Base-by-base conservation (phyloP, 2,329 filamentous ascomycete genomes). In the Chrysoporthe cubensis region DNA sequence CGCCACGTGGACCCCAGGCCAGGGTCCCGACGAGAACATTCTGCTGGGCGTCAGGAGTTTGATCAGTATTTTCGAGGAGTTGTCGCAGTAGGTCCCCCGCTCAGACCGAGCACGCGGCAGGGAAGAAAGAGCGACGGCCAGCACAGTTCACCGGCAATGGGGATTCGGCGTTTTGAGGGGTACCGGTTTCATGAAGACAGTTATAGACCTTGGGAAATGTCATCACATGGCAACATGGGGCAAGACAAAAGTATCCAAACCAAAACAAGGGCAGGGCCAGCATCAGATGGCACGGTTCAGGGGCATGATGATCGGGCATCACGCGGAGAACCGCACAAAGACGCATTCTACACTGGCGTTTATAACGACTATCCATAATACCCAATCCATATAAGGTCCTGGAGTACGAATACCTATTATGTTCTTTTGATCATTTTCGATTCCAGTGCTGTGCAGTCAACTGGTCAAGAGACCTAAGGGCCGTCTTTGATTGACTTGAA, bases 1-100 rank as follows among this genome's bases (percentile, higher is more conserved):
- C 79, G 96, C 96, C 13, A 81, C 84, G 62, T 98, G 91, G 90
- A 91, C 88, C 1, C 91, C 92, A 0, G 93, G 93, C 1, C 80
- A 91, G 74, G 95, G 95, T 0, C 90, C 91, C 0, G 96, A 99
- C 77, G 90, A 97, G 79, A 98, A 98, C 75, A 82, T 87, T 16
- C 82, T 97, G 43, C 82, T 82, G 46, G 94, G 94, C 0, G 87
- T 97, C 70, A 84, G 89, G 75, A 95, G 86, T 75, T 81, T 95
- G 48, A 83, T 87, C 63, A 83, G 84, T 69, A 90, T 97, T 42
- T 89, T 98, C 73, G 85, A 89, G 67, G 85, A 91, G 66, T 79
- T 96, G 75, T 80, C 84, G 32, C 72, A 77, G 64, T 79, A 71
- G 26, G 71, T 52, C 8, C 37, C 8, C 16, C 40, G 52, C 46